Evolutionary conservation across 495 filamentous ascomycete species (phyloP).

Genomic region (Xylaria longipes): DNA sequence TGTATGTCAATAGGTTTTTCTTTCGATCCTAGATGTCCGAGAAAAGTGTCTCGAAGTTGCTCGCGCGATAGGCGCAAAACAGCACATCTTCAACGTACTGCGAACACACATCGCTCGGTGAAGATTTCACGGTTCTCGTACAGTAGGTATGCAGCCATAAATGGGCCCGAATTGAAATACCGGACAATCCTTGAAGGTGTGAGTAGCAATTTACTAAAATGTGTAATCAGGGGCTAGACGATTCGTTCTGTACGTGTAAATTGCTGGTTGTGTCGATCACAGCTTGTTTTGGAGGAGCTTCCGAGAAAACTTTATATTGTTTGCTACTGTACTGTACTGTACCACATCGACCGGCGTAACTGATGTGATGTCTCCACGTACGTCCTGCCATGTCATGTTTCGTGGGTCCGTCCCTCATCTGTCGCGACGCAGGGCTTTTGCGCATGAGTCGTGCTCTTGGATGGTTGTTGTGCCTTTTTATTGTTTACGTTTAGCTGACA

Average conservation of each 20-base stretch:
- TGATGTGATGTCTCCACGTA: neutral
- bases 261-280: constrained; percentile 12
- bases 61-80: neutral
- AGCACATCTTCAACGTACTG: neutral
- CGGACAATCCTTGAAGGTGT: neutral
- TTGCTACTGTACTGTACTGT: neutral
- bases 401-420: neutral
- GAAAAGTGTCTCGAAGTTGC: neutral
- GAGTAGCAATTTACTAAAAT: constrained; percentile 1
- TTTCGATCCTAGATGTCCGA: neutral
- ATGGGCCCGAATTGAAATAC: neutral
- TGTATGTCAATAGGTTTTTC: constrained; percentile 25
- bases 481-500: neutral
- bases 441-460: neutral
- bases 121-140: neutral
- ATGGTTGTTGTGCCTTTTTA: neutral
- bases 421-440: neutral
- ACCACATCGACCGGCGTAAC: neutral
- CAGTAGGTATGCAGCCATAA: too few species aligned
- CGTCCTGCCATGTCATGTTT: neutral
- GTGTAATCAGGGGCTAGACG: constrained; percentile 2
- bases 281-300: constrained; percentile 11
- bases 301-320: constrained; percentile 11
- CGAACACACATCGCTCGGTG: too few species aligned
- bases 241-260: neutral